Percentiles rank a stretch among this genome's conserved stretches.
Conservation (phyloP, 2,329 filamentous ascomycete species). For the Incumbomyces lentus region DNA sequence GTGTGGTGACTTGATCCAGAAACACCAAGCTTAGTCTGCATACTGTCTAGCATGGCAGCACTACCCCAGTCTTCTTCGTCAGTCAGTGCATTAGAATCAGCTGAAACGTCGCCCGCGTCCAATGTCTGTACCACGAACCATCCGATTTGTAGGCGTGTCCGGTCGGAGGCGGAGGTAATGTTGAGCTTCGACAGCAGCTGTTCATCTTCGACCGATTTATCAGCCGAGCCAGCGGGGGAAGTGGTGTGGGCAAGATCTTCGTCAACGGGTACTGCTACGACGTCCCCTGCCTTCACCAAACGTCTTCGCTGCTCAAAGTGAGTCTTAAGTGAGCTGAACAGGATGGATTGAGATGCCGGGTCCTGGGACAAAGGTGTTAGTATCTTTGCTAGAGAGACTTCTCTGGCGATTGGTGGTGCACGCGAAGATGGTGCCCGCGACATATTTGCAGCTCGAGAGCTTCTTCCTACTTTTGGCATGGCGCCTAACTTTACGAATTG, state of each 20-base stretch:
- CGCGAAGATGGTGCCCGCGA: conserved; percentile 23
- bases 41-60: conserved; percentile 74
- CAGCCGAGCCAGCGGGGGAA: conserved; percentile 53
- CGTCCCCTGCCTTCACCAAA: conserved; percentile 74
- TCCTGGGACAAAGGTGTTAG: conserved; percentile 83
- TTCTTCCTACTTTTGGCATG: conserved; percentile 25
- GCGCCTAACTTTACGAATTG: conserved; percentile 70
- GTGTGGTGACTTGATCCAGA: conserved; percentile 77
- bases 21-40: conserved; percentile 79
- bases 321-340: conserved; percentile 76
- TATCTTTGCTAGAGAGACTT: conserved; percentile 80
- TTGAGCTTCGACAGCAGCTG: conserved; percentile 46
- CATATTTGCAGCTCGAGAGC: conserved; percentile 9
- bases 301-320: conserved; percentile 78
- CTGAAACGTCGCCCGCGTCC: conserved; percentile 8
- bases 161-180: conserved; percentile 11
- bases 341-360: conserved; percentile 68
- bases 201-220: conserved; percentile 57
- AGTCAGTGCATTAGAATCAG: conserved; percentile 44
- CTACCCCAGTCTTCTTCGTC: conserved; percentile 71
- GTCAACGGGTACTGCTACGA: conserved; percentile 83
- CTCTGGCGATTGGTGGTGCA: conserved; percentile 53
- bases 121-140: conserved; percentile 68
- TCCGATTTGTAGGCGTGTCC: conserved; percentile 34
- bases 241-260: conserved; percentile 71